Evolutionary conservation across 177 flowering plant genomes (phyloP).

Genomic region (Vitis hybrid): DNA sequence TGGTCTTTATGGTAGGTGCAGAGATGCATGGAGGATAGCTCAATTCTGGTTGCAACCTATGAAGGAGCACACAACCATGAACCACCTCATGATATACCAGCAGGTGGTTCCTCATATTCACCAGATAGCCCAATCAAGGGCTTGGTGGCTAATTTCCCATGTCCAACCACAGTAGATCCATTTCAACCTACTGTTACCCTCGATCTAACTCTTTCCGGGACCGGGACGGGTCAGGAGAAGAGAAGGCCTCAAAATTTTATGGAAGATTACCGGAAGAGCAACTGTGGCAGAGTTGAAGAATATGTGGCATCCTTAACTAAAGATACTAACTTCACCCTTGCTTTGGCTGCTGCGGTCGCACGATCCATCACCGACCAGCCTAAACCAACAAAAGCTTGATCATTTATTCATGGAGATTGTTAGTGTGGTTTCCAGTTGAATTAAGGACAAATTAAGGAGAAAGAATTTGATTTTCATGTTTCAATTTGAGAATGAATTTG

Average conservation of each 20-base stretch:
- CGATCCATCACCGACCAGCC: conserved; percentile 15
- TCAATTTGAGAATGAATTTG: too few species aligned
- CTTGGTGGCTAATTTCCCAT: not conserved
- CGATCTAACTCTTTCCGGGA: conserved; percentile 13
- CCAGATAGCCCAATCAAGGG: not conserved
- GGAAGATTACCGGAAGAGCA: not conserved
- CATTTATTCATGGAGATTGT: too few species aligned
- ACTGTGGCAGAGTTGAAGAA: conserved; percentile 17
- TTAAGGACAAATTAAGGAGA: too few species aligned
- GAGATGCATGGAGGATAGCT: conserved; percentile 49
- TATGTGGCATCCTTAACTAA: conserved; percentile 20
- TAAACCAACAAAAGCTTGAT: not conserved
- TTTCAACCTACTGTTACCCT: conserved; percentile 1
- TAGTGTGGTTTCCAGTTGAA: too few species aligned
- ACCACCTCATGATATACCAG: not conserved
- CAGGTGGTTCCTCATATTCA: not conserved
- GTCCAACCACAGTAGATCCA: not conserved
- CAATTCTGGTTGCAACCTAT: conserved; percentile 55
- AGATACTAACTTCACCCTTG: conserved; percentile 27
- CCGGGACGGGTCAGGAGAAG: not conserved
- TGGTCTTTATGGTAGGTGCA: conserved; percentile 44
- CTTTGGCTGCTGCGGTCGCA: conserved; percentile 35
- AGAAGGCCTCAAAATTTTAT: not conserved
- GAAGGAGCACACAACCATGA: conserved; percentile 68
- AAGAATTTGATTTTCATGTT: too few species aligned